phyloP scores from a whole-genome alignment of 1,284 basidiomycete genomes.

The Cryptococcus maquisensis region DNA sequence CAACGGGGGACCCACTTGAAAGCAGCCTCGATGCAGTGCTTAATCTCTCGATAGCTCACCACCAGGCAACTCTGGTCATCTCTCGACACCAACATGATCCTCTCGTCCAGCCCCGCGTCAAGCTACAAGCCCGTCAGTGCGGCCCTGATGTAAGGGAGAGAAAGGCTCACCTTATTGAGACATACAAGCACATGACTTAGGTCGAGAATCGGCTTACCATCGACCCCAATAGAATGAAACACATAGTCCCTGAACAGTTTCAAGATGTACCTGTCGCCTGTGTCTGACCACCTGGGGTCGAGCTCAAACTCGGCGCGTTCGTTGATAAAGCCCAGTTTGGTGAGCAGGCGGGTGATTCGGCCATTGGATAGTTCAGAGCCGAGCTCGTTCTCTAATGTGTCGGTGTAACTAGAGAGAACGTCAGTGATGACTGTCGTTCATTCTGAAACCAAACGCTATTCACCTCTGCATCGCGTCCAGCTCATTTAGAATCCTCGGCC shows the following conservation, averaged over 20 bases:
- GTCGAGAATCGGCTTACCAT: conserved; percentile 84
- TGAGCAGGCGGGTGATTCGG: conserved; percentile 81
- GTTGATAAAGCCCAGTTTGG: conserved; percentile 97
- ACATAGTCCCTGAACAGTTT: conserved; percentile 98
- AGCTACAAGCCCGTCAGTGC: conserved; percentile 54
- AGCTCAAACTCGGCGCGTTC: conserved; percentile 97
- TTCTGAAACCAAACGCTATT: conserved; percentile 31
- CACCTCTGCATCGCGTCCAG: conserved; percentile 77
- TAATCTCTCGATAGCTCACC: conserved; percentile 90
- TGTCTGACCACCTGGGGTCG: conserved; percentile 95
- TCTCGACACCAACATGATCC: conserved; percentile 82
- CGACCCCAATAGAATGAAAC: conserved; percentile 93
- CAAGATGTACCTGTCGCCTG: conserved; percentile 95
- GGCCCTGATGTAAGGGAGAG: neutral
- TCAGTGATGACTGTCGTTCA: neutral
- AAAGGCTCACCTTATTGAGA: conserved; percentile 73
- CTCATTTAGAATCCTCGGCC: conserved; percentile 68
- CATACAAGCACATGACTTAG: conserved; percentile 84
- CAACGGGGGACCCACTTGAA: conserved; percentile 60
- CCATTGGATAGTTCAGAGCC: conserved; percentile 94
- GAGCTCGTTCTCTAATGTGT: conserved; percentile 78
- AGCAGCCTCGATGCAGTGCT: conserved; percentile 74
- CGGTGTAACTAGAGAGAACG: conserved; percentile 58
- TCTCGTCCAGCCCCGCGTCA: conserved; percentile 88
- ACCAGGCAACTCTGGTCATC: conserved; percentile 96